These are phyloP conservation scores for Pyrenochaeta sp. DNA, from an alignment of 2,329 filamentous ascomycete species.

Conservation along the genomic window DNA sequence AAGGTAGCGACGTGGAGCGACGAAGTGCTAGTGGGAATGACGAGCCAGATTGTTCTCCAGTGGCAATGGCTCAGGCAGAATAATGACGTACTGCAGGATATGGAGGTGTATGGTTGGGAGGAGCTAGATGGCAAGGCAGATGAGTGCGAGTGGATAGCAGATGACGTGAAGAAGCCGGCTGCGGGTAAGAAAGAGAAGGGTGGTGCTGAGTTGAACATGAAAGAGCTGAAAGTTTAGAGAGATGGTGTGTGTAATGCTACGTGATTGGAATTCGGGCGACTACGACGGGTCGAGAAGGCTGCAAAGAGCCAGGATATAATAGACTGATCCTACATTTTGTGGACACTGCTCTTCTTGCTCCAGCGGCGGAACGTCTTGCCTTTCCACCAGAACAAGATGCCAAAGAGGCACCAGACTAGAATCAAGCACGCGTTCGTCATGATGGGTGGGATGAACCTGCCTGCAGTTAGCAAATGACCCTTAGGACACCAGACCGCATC, in stretches of 20 bases:
- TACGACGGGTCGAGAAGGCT: background rate
- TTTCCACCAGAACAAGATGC: slow-evolving; percentile 64
- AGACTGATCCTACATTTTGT: slow-evolving; percentile 53
- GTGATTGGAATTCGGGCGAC: background rate
- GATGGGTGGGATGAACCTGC: slow-evolving; percentile 60
- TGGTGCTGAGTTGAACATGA: background rate
- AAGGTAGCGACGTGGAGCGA: slow-evolving; percentile 25
- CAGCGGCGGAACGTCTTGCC: slow-evolving; percentile 67
- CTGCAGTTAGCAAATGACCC: slow-evolving; percentile 8
- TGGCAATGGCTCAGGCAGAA: slow-evolving; percentile 43
- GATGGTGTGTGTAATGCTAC: background rate
- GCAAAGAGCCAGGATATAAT: background rate
- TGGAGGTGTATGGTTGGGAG: slow-evolving; percentile 35
- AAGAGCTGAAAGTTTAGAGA: background rate
- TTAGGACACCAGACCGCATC: background rate
- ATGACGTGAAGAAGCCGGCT: slow-evolving; percentile 16
- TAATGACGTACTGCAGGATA: slow-evolving; percentile 32
- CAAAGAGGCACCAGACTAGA: slow-evolving; percentile 63
- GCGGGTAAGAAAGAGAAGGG: background rate
- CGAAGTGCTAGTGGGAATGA: slow-evolving; percentile 11
- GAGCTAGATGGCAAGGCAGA: slow-evolving; percentile 32
- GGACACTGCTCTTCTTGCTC: slow-evolving; percentile 64
- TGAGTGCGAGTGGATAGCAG: slow-evolving; percentile 39
- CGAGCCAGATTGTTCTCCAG: slow-evolving; percentile 24
- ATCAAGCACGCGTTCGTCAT: slow-evolving; percentile 67